Evolutionary conservation across 2,329 filamentous ascomycete genomes (phyloP), one percentile per base, ranked within the genome.

Genomic region (Mariannaea sp.): DNA sequence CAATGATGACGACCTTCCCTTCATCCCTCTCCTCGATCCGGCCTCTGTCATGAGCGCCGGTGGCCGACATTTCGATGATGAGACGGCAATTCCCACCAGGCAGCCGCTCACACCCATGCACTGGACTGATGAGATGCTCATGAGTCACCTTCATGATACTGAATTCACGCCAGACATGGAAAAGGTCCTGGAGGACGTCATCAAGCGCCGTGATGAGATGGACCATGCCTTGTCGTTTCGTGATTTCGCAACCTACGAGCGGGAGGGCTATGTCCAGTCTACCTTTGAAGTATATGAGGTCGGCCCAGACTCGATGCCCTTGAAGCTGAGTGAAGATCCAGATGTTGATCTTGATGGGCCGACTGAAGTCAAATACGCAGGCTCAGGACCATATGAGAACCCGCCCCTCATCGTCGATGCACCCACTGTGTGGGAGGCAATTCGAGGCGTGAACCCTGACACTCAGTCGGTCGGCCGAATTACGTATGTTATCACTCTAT

Each of bases 261-360:
- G 70, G 7, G 69, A 73, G 22, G 63, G 65, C 26, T 75, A 76
- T 32, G 73, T 73, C 3, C 78, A 79, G 53, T 77, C 78, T 3
- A 80, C 80, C 13, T 82, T 81, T 56, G 80, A 83, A 58, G 77
- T 85, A 4, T 85, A 82, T 60, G 81, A 85, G 56, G 73, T 85
- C 10, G 75, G 74, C 1, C 67, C 68, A 4, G 76, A 82, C 48
- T 77, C 78, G 2, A 60, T 67, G 2, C 74, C 77, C 13, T 36
- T 51, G 40, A 71, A 67, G 57, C 61, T 64, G 35, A 71, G 62
- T 29, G 33, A 64, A 10, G 69, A 72, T 26, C 53, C 55, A 3
- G 67, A 70, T 44, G 57, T 54, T 3, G 62, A 64, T 40, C 53
- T 55, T 2, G 62, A 64, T 16, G 62, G 57, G 6, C 58, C 59